Evolutionary conservation across 495 filamentous ascomycete genomes (phyloP), one percentile per base, ranked within the genome.

Genomic region (Penicillium canescens): DNA sequence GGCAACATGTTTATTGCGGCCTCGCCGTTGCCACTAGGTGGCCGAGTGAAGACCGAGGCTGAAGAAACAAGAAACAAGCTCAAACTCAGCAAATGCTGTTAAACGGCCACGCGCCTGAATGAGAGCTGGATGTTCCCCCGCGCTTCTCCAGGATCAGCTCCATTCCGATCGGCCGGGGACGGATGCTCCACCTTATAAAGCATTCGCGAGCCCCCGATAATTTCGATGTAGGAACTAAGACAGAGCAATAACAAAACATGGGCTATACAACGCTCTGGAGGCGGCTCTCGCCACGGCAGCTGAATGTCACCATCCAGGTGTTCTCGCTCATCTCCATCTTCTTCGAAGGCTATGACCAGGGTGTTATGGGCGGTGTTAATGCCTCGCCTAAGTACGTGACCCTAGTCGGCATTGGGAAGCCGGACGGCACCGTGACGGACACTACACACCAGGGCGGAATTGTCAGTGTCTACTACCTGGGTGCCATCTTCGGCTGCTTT

Each of bases 321-420:
- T 77, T 82, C 44, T 78, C 75, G 23, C 65, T 77, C 12, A 62
- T 81, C n/a, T 74, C 71, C 23, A 80, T 82, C 49, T 81, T 82
- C 67, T 80, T 81, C 65, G 74, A 78, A 52, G 78, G 80, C 13
- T 81, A 79, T 65, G 77, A 79, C 37, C 78, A 79, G 54, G 78
- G 76, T 21, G 75, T 80, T 28, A 79, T 78, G 73, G 76, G 75
- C 14, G 75, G 73, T 28, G 74, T 80, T 39, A 80, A 79, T 44
- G 60, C 66, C 46, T 51, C 74, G 26, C 71, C 69, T 4, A 61
- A 50, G 6, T 79, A 78, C 50, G 63, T 75, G 10, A 64, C 57
- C 4, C 44, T 60, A 42, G 71, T 75, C 5, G 61, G 62, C 13
- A 75, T 74, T 31, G 73, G 73, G 9, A 55, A 50, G 48, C 28